phyloP scores from a whole-genome alignment of 495 filamentous ascomycete species.

The Podospora comata region DNA sequence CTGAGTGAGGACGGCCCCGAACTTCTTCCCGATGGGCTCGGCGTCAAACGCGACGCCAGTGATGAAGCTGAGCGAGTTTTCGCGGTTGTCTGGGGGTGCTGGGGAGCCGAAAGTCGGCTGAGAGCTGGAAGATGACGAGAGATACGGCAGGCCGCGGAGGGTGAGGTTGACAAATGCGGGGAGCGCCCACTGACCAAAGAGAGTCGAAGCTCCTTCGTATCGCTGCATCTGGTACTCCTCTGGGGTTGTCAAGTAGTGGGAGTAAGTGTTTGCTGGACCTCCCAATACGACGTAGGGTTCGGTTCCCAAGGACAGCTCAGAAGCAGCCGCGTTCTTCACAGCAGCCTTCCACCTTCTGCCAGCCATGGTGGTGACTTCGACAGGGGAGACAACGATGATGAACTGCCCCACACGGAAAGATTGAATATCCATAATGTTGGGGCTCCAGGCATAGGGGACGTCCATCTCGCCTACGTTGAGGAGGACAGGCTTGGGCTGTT shows the following conservation, averaged over 20 bases:
- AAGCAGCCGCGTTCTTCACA: constrained; percentile 52
- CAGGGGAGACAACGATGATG: constrained; percentile 78
- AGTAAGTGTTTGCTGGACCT: constrained; percentile 88
- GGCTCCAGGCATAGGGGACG: constrained; percentile 78
- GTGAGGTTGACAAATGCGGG: constrained; percentile 87
- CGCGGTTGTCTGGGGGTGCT: constrained; percentile 73
- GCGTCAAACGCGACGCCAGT: constrained; percentile 73
- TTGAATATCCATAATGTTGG: constrained; percentile 92
- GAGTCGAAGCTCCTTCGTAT: constrained; percentile 93
- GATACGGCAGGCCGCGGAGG: constrained; percentile 64
- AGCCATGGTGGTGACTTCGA: constrained; percentile 92
- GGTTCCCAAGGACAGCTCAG: constrained; percentile 25
- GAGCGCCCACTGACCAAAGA: constrained; percentile 79
- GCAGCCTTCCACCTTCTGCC: constrained; percentile 85
- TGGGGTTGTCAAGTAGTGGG: constrained; percentile 86
- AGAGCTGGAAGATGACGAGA: constrained; percentile 50
- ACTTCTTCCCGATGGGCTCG: constrained; percentile 61
- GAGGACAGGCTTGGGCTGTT: constrained; percentile 81
- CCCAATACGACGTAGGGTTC: constrained; percentile 66
- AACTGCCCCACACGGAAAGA: constrained; percentile 86
- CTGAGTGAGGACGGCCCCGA: constrained; percentile 64
- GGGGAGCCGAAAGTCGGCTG: constrained; percentile 55
- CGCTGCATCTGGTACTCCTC: constrained; percentile 90
- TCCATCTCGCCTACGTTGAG: constrained; percentile 81
- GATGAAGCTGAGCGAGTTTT: constrained; percentile 73